Conservation (phyloP, 208 protist genomes). For the Acanthamoeba healyi region DNA sequence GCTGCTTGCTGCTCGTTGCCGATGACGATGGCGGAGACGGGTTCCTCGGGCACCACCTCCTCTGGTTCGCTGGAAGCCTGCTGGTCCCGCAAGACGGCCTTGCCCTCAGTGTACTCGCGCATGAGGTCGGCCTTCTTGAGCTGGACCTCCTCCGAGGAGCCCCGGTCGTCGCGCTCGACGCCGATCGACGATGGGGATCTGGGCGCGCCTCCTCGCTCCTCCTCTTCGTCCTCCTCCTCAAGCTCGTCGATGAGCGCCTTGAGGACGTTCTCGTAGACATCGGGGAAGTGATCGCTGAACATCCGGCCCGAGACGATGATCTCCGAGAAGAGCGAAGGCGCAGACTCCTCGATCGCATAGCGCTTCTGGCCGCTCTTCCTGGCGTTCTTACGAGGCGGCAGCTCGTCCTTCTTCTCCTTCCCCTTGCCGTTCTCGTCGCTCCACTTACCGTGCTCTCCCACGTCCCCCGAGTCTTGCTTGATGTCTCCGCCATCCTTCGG, state of each 20-base stretch:
- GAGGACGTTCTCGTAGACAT: conserved; percentile 72
- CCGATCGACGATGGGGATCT: neutral
- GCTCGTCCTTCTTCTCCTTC: conserved; percentile 20
- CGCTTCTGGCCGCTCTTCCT: neutral
- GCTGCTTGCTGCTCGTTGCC: too few relatives aligned
- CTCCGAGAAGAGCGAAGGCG: conserved; percentile 65
- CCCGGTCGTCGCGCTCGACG: conserved; percentile 1
- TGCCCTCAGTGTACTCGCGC: conserved; percentile 15
- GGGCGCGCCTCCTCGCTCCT: neutral
- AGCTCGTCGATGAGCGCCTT: conserved; percentile 45
- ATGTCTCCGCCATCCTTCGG: neutral
- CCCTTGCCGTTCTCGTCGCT: neutral
- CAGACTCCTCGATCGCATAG: conserved; percentile 63
- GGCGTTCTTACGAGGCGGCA: neutral
- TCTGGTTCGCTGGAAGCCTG: too few relatives aligned
- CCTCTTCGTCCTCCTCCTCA: conserved; percentile 12
- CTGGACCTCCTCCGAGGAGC: conserved; percentile 27
- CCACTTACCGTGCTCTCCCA: conserved; percentile 19
- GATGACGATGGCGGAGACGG: too few relatives aligned
- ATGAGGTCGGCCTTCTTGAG: neutral
- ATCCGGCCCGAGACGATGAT: conserved; percentile 51
- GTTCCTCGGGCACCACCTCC: too few relatives aligned
- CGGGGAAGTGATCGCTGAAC: conserved; percentile 70
- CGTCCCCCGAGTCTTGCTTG: too few relatives aligned
- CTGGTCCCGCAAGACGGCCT: neutral